Percentiles rank a stretch among this genome's conserved stretches.
These are phyloP conservation scores for Pestalotiopsis sp. DNA, from an alignment of 2,329 filamentous ascomycete genomes.

Conservation along the genomic window DNA sequence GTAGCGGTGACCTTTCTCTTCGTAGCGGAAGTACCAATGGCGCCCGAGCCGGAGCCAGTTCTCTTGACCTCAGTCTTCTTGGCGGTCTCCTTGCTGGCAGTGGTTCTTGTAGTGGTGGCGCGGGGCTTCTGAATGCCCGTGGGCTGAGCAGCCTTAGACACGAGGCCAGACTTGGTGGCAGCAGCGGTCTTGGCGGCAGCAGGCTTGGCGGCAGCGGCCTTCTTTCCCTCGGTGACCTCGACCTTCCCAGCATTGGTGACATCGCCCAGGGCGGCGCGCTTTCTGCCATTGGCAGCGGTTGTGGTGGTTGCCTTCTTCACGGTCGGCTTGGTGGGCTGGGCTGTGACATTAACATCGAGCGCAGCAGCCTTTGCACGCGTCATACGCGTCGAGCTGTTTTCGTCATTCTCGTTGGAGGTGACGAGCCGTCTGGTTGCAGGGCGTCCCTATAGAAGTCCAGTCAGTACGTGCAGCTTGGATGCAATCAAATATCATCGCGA, in stretches of 20 bases:
- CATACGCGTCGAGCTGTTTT: slow-evolving; percentile 76
- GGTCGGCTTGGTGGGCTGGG: slow-evolving; percentile 60
- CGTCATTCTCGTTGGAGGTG: slow-evolving; percentile 95
- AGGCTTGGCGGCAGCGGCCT: slow-evolving; percentile 60
- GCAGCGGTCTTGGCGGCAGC: slow-evolving; percentile 64
- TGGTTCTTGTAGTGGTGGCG: slow-evolving; percentile 62
- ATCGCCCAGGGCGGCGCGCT: slow-evolving; percentile 86
- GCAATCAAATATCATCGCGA: not conserved
- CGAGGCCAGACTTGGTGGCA: slow-evolving; percentile 64
- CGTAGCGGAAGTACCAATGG: slow-evolving; percentile 57
- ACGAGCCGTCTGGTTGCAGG: slow-evolving; percentile 68
- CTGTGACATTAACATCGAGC: slow-evolving; percentile 62
- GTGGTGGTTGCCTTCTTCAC: slow-evolving; percentile 65
- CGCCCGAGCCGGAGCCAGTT: slow-evolving; percentile 70
- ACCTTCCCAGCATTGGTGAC: slow-evolving; percentile 92
- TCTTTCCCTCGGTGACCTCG: slow-evolving; percentile 74
- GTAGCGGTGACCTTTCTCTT: slow-evolving; percentile 69
- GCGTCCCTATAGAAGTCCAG: slow-evolving; percentile 53
- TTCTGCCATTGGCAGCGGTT: slow-evolving; percentile 56
- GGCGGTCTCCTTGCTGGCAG: slow-evolving; percentile 67
- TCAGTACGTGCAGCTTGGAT: slow-evolving; percentile 7
- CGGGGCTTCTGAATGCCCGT: slow-evolving; percentile 79
- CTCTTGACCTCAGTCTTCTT: slow-evolving; percentile 70
- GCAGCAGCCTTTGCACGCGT: slow-evolving; percentile 91
- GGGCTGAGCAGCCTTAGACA: slow-evolving; percentile 80